A percentile compares a stretch with the other conserved stretches of the same genome.
Conservation (phyloP, 768 basidiomycete genomes). For the Omphalotus guepiniiformis region DNA sequence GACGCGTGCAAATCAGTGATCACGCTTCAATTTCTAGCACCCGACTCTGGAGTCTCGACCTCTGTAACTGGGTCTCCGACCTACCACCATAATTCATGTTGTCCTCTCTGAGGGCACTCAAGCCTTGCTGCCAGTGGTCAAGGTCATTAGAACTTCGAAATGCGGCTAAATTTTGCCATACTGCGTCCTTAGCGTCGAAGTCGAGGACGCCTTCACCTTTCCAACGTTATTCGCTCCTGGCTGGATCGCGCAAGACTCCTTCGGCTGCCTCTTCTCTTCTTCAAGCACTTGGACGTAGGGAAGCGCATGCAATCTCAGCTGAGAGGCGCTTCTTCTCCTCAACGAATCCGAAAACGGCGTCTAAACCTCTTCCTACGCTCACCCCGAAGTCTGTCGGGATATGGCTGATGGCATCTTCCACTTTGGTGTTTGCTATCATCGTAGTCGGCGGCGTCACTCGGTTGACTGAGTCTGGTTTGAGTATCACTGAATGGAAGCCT, state of each 20-base stretch:
- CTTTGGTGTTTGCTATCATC: slow-evolving; percentile 86
- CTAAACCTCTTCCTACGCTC: slow-evolving; percentile 45
- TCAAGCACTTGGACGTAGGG: not conserved
- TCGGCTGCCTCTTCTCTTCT: slow-evolving; percentile 1
- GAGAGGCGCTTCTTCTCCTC: slow-evolving; percentile 9
- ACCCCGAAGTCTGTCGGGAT: slow-evolving; percentile 67
- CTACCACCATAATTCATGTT: slow-evolving; percentile 7
- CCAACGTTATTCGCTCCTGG: not conserved
- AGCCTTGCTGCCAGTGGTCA: not conserved
- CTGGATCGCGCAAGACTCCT: not conserved
- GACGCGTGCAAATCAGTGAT: not conserved
- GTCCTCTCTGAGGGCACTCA: slow-evolving; percentile 8
- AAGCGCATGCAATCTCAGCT: not conserved
- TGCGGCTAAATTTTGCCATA: not conserved
- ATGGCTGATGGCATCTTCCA: slow-evolving; percentile 85
- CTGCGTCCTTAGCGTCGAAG: not conserved
- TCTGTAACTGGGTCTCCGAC: not conserved
- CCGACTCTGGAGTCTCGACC: slow-evolving; percentile 2
- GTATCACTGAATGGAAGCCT: slow-evolving; percentile 97
- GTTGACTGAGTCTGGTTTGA: slow-evolving; percentile 94
- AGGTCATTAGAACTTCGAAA: not conserved
- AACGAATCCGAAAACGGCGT: slow-evolving; percentile 9
- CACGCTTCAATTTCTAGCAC: not conserved
- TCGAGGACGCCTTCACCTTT: not conserved
- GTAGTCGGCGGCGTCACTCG: slow-evolving; percentile 96